Percentiles rank a stretch among this genome's conserved stretches.
Conservation (phyloP, 257 asterid species). For the Fraxinus cuspidata region DNA sequence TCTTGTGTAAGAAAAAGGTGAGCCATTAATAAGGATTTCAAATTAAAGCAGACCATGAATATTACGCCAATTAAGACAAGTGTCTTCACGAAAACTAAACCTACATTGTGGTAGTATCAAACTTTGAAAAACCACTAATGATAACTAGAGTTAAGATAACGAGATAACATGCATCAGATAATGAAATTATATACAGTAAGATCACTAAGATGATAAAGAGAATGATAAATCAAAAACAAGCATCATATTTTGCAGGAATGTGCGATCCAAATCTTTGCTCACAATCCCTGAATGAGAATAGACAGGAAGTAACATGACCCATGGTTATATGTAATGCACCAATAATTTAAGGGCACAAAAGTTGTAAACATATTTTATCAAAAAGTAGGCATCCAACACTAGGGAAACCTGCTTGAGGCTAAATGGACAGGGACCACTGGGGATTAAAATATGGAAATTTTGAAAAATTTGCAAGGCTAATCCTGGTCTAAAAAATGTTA, state of each 20-base stretch:
- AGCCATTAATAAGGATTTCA: conserved; percentile 18
- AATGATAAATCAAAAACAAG: neutral
- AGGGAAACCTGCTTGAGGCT: neutral
- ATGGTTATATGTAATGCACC: neutral
- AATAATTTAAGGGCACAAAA: neutral
- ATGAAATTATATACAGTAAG: neutral
- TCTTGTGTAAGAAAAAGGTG: conserved; percentile 13
- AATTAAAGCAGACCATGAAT: neutral
- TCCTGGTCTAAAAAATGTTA: neutral
- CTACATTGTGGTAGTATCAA: neutral
- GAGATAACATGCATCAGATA: neutral
- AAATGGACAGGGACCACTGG: neutral
- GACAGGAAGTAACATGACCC: neutral
- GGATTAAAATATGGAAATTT: neutral
- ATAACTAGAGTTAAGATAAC: neutral
- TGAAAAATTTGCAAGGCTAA: neutral
- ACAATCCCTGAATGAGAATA: neutral
- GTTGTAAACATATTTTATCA: neutral
- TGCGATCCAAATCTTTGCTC: neutral
- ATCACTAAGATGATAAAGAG: neutral
- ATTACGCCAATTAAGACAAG: conserved; percentile 1
- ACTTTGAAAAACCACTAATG: neutral
- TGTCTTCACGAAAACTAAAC: conserved; percentile 3
- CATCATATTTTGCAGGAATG: neutral
- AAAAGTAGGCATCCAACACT: neutral